These are phyloP conservation scores for Cyclaneusma minus DNA, from an alignment of 2,329 filamentous ascomycete genomes.

Conservation along the genomic window DNA sequence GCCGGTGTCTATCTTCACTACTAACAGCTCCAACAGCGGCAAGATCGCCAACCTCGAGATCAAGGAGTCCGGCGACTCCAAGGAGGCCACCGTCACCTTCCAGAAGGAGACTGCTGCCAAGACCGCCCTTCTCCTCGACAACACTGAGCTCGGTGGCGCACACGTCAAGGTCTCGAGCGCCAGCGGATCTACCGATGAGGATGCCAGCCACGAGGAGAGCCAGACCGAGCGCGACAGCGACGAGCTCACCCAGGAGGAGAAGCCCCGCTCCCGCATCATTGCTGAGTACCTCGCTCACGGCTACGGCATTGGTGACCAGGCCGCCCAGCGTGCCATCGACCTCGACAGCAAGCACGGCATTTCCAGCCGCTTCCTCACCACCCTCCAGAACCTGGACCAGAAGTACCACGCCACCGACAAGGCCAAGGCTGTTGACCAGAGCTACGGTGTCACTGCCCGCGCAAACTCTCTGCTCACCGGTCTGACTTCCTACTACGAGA, in stretches of 20 bases:
- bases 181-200: constrained; percentile 44
- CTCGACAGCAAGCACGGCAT: constrained; percentile 86
- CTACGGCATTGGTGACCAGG: constrained; percentile 65
- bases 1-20: not conserved
- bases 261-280: constrained; percentile 82
- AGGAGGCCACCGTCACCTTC: constrained; percentile 85
- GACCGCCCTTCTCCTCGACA: constrained; percentile 91
- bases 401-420: constrained; percentile 83
- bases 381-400: constrained; percentile 61
- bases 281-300: constrained; percentile 95
- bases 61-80: constrained; percentile 47
- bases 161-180: constrained; percentile 62
- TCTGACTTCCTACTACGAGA: constrained; percentile 83
- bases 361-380: constrained; percentile 61
- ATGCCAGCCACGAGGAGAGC: constrained; percentile 36
- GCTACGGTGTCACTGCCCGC: constrained; percentile 65
- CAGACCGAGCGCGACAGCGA: constrained; percentile 43
- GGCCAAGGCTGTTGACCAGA: constrained; percentile 69
- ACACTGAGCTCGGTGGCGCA: constrained; percentile 81
- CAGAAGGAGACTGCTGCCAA: constrained; percentile 95
- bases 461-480: constrained; percentile 50
- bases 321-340: constrained; percentile 69
- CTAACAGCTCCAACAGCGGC: constrained; percentile 40
- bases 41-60: constrained; percentile 80
- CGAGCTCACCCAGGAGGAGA: constrained; percentile 86